Percentiles rank a stretch among this genome's conserved stretches.
Evolutionary conservation across 805 yeast genomes (phyloP).

Genomic region (Nakazawaea ernobii): DNA sequence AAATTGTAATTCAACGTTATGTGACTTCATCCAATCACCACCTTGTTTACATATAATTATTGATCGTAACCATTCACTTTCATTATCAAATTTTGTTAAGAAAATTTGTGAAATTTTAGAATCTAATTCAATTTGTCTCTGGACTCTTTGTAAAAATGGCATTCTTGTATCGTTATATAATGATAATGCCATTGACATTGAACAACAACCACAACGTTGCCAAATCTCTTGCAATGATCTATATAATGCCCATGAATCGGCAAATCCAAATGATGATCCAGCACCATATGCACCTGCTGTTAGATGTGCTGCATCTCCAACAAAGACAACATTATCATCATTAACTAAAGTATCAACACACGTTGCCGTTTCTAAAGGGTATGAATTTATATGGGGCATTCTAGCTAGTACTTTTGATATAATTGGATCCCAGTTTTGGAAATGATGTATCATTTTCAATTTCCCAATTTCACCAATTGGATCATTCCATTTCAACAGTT

Average conservation of each 20-base stretch:
- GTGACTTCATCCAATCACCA: background rate
- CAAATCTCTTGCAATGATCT: background rate
- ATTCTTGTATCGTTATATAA: background rate
- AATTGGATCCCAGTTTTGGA: background rate
- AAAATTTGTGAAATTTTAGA: background rate
- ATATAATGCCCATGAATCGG: background rate
- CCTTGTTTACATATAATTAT: background rate
- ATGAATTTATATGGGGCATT: background rate
- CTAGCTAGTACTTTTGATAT: background rate
- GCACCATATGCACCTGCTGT: background rate
- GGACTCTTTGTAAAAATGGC: background rate
- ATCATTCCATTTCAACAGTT: background rate
- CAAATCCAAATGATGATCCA: background rate
- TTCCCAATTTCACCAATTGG: background rate
- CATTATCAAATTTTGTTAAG: background rate
- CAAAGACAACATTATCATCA: background rate
- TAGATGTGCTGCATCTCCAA: constrained; percentile 1
- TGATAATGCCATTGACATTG: background rate
- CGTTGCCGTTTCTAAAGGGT: background rate
- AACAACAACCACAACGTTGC: background rate
- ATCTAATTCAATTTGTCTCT: background rate
- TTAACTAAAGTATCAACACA: background rate
- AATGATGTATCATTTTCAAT: background rate
- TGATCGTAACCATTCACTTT: background rate
- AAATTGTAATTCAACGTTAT: background rate